These are phyloP conservation scores for Ampelocalamus luodianensis DNA, from an alignment of 176 grass and related monocot species.

Conservation along the genomic window DNA sequence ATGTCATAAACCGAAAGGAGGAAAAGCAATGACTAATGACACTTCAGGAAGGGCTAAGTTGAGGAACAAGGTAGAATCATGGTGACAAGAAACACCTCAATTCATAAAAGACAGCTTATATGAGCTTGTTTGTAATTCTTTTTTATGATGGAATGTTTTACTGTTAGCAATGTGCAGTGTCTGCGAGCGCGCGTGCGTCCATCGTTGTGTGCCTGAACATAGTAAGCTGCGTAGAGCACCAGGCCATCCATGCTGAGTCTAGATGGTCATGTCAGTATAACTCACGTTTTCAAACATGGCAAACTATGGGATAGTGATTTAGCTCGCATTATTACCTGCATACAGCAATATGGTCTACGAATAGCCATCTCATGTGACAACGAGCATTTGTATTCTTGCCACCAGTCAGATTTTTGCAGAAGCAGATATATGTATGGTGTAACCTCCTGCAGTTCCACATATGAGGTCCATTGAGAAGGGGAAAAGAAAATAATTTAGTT, in stretches of 20 bases:
- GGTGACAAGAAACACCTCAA: background rate
- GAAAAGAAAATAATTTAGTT: conserved; percentile 24
- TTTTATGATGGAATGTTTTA: background rate
- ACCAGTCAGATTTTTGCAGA: conserved; percentile 77
- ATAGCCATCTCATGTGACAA: conserved; percentile 49
- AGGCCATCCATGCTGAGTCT: background rate
- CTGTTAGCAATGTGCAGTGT: background rate
- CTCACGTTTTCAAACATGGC: background rate
- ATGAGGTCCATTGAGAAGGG: conserved; percentile 19
- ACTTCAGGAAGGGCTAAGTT: background rate
- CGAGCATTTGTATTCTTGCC: conserved; percentile 74
- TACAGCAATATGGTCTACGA: conserved; percentile 76
- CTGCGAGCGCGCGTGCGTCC: too few species aligned
- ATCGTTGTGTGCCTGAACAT: background rate
- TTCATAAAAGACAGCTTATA: background rate
- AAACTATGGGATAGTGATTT: background rate
- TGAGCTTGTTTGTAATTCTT: background rate
- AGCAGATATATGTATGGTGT: conserved; percentile 70
- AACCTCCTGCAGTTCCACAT: conserved; percentile 70
- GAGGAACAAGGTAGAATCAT: background rate
- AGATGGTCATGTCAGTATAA: conserved; percentile 5
- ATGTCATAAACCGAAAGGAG: background rate
- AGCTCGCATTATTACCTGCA: conserved; percentile 58
- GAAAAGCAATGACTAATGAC: background rate
- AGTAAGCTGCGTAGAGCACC: background rate